Evolutionary conservation across 2,329 filamentous ascomycete genomes (phyloP).

Genomic region (Phialemoniopsis sp.): DNA sequence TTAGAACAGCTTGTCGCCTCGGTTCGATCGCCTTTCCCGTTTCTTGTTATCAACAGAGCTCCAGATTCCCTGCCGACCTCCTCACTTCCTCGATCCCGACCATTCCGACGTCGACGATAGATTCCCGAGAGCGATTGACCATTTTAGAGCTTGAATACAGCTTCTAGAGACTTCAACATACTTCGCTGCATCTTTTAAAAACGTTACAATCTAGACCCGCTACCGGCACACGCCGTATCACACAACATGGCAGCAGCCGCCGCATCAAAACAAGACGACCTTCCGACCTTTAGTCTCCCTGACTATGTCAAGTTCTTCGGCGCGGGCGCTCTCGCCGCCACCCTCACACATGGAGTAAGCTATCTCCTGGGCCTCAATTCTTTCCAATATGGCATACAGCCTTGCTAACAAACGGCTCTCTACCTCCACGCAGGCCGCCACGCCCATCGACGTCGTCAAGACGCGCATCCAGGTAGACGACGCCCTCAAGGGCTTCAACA

Average conservation of each 20-base stretch:
- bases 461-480: slow-evolving; percentile 90
- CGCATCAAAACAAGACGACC: slow-evolving; percentile 15
- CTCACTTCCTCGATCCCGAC: too few species aligned
- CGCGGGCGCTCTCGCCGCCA: slow-evolving; percentile 47
- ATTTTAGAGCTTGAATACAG: too few species aligned
- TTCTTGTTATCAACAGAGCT: too few species aligned
- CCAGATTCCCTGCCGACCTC: too few species aligned
- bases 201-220: too few species aligned
- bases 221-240: too few species aligned
- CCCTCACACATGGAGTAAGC: slow-evolving; percentile 45
- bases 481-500: slow-evolving; percentile 76
- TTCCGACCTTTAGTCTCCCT: slow-evolving; percentile 32
- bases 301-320: slow-evolving; percentile 51
- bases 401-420: background rate
- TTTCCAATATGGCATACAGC: background rate
- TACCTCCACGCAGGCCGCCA: slow-evolving; percentile 35
- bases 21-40: too few species aligned
- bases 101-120: too few species aligned
- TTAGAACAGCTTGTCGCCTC: too few species aligned
- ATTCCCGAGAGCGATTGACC: too few species aligned
- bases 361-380: background rate
- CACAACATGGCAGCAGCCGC: slow-evolving; percentile 1
- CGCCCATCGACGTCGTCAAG: slow-evolving; percentile 70
- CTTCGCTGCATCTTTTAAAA: too few species aligned
- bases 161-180: too few species aligned